These are phyloP conservation scores for Wickerhamomyces tratensis DNA, from an alignment of 805 yeast species.

Conservation along the genomic window DNA sequence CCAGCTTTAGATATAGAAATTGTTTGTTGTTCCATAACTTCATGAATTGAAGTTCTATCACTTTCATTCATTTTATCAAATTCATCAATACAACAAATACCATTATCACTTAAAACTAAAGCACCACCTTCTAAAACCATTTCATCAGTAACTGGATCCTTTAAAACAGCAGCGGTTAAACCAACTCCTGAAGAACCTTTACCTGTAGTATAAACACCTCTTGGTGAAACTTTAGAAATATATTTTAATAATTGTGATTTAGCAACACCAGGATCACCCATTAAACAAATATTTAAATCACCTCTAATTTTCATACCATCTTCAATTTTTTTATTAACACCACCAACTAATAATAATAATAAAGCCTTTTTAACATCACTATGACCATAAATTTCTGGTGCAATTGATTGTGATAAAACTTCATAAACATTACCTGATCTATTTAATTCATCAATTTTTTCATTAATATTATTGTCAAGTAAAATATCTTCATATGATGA, in stretches of 20 bases:
- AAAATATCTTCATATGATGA: constrained; percentile 67
- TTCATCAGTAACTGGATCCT: constrained; percentile 98
- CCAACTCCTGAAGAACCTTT: constrained; percentile 99
- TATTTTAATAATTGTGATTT: constrained; percentile 92
- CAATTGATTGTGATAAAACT: constrained; percentile 77
- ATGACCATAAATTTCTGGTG: constrained; percentile 97
- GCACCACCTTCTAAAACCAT: constrained; percentile 99
- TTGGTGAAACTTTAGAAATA: constrained; percentile 85
- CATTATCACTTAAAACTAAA: constrained; percentile 90
- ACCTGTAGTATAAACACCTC: constrained; percentile 97
- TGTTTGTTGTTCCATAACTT: constrained; percentile 99
- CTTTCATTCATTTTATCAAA: constrained; percentile 97
- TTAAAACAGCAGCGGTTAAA: constrained; percentile 96
- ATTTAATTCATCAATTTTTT: constrained; percentile 44
- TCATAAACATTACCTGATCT: constrained; percentile 66
- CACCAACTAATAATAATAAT: constrained; percentile 79
- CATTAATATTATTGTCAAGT: constrained; percentile 45
- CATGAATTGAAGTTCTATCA: constrained; percentile 97
- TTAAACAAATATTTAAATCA: constrained; percentile 87
- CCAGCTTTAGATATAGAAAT: constrained; percentile 97
- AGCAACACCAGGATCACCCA: constrained; percentile 99
- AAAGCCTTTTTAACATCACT: constrained; percentile 88
- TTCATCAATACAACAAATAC: constrained; percentile 97
- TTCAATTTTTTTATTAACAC: constrained; percentile 88
- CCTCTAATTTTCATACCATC: constrained; percentile 98